A percentile compares a stretch with the other conserved stretches of the same genome.
phyloP scores from a whole-genome alignment of 345 rosid species.

The Combretum micranthum region DNA sequence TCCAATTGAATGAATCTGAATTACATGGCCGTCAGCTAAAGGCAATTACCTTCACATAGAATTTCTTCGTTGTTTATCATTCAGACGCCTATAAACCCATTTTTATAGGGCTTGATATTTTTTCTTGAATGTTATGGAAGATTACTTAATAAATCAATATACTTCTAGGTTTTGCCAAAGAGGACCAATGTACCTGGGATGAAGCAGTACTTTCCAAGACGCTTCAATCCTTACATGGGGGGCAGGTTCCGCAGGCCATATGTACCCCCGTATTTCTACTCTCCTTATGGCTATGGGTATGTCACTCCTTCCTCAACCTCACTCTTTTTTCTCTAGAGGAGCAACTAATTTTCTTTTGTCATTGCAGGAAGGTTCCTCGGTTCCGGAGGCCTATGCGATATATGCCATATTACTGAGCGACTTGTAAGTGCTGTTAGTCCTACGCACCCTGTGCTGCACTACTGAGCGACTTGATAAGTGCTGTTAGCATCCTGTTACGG shows the following conservation, averaged over 20 bases:
- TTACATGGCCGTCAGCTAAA: constrained; percentile 93
- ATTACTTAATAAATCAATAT: neutral
- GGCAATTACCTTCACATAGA: constrained; percentile 23
- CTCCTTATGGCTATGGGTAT: constrained; percentile 91
- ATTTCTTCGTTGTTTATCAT: neutral
- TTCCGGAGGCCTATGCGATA: constrained; percentile 84
- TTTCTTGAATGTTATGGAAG: neutral
- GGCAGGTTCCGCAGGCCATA: constrained; percentile 67
- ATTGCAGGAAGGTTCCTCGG: constrained; percentile 81
- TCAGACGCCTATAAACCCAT: neutral
- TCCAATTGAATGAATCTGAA: constrained; percentile 77
- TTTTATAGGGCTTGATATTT: neutral
- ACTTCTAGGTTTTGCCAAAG: constrained; percentile 62
- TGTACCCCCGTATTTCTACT: constrained; percentile 64
- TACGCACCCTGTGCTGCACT: constrained; percentile 84
- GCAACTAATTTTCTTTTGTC: neutral
- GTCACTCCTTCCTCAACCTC: constrained; percentile 10
- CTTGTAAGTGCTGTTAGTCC: constrained; percentile 11
- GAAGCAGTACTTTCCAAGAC: constrained; percentile 80
- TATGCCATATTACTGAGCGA: constrained; percentile 66
- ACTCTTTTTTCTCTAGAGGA: neutral
- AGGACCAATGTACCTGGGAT: constrained; percentile 93
- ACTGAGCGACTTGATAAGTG: constrained; percentile 14
- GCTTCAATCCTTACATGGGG: constrained; percentile 68
- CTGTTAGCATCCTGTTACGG: too few relatives aligned